These are phyloP conservation scores for Onygenales sp. DNA, from an alignment of 2,329 filamentous ascomycete genomes.

Conservation along the genomic window DNA sequence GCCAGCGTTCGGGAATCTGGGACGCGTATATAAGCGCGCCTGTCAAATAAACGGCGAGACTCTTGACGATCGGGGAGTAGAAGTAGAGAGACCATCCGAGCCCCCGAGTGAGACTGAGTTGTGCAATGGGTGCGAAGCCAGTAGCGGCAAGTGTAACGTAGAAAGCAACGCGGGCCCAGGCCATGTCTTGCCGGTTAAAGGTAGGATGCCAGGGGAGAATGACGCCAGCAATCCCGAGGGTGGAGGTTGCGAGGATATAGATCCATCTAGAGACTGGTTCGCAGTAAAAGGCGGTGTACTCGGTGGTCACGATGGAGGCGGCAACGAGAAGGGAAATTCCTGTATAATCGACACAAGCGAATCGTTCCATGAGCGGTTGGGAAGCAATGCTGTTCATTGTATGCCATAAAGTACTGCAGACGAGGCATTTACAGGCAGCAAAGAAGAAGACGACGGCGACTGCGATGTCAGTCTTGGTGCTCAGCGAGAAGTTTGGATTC, in stretches of 20 bases:
- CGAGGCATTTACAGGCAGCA: constrained; percentile 85
- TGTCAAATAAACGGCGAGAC: constrained; percentile 70
- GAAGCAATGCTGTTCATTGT: constrained; percentile 97
- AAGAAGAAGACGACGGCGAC: constrained; percentile 94
- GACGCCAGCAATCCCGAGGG: constrained; percentile 75
- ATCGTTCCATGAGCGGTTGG: constrained; percentile 79
- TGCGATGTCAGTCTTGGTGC: constrained; percentile 78
- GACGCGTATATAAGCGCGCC: constrained; percentile 84
- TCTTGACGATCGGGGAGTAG: constrained; percentile 80
- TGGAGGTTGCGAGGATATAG: constrained; percentile 74
- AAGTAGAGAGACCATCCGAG: constrained; percentile 76
- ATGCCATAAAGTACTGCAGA: constrained; percentile 95
- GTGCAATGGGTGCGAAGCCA: constrained; percentile 78
- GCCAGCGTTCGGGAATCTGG: constrained; percentile 88
- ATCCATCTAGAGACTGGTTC: constrained; percentile 77
- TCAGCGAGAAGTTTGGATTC: constrained; percentile 74
- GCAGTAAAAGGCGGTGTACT: constrained; percentile 98
- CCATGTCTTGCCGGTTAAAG: constrained; percentile 89
- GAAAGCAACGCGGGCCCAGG: constrained; percentile 85
- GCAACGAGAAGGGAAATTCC: constrained; percentile 89
- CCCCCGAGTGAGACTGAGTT: constrained; percentile 70
- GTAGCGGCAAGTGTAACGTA: constrained; percentile 81
- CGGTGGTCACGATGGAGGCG: constrained; percentile 93
- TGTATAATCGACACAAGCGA: constrained; percentile 97
- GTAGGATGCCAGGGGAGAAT: constrained; percentile 92